Conservation (phyloP, 352 stramenopile genomes). For the Globisporangium carolinianum region DNA sequence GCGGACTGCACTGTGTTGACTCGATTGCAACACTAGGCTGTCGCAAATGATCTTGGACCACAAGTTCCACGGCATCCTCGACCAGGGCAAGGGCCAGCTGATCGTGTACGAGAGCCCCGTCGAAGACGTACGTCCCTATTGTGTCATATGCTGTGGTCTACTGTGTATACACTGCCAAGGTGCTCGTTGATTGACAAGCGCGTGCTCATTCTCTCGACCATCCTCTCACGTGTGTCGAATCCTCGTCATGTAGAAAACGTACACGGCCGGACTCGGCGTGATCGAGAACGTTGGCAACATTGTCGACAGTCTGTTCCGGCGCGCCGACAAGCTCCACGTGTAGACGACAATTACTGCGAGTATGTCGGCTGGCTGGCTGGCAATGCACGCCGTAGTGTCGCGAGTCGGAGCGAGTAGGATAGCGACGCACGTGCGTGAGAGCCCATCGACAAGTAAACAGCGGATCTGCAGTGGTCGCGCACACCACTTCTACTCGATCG, state of each 20-base stretch:
- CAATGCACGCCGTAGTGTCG: no score
- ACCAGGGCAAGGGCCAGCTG: constrained; percentile 98
- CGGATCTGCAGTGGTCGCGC: no score
- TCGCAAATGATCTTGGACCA: constrained; percentile 99
- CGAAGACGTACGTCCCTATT: constrained; percentile 84
- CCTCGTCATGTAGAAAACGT: constrained; percentile 62
- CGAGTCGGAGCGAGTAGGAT: no score
- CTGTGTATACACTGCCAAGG: neutral
- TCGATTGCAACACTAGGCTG: constrained; percentile 71
- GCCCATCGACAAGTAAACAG: no score
- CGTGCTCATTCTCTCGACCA: neutral
- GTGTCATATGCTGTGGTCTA: neutral
- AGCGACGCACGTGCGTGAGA: no score
- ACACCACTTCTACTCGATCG: no score
- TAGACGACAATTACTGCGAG: constrained; percentile 17
- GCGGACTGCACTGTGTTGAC: neutral
- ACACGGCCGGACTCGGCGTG: constrained; percentile 91
- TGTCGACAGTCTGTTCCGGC: constrained; percentile 93
- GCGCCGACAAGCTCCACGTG: constrained; percentile 76
- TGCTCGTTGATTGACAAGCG: no score
- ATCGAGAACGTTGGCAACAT: constrained; percentile 96
- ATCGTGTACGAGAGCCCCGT: constrained; percentile 95
- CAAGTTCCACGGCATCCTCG: constrained; percentile 98
- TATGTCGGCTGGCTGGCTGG: neutral
- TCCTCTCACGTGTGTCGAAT: neutral